A percentile compares a stretch with the other conserved stretches of the same genome.
These are phyloP conservation scores for Akanthomyces uredinophilus DNA, from an alignment of 2,329 filamentous ascomycete genomes.

Conservation along the genomic window DNA sequence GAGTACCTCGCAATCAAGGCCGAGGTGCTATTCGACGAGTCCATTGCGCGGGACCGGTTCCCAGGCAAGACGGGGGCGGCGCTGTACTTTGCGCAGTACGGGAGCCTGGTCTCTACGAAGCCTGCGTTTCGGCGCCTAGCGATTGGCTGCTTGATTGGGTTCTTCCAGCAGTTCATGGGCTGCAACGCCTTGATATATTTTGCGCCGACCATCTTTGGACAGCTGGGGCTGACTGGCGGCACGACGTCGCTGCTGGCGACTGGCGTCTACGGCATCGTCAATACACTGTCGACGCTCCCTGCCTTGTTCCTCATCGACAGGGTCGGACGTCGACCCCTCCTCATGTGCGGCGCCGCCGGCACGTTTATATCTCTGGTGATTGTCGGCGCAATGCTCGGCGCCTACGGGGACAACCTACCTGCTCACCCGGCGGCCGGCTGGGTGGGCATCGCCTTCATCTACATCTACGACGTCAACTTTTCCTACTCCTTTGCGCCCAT, in stretches of 20 bases:
- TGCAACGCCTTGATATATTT: conserved; percentile 46
- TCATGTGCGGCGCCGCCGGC: conserved; percentile 57
- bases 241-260: conserved; percentile 47
- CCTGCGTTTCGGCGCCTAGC: conserved; percentile 38
- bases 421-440: conserved; percentile 38
- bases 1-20: conserved; percentile 35
- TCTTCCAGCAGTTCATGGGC: conserved; percentile 48
- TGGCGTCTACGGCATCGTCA: conserved; percentile 53
- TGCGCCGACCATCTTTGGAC: conserved; percentile 40
- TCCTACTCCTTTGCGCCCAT: conserved; percentile 59
- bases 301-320: conserved; percentile 47
- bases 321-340: conserved; percentile 56
- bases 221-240: conserved; percentile 38
- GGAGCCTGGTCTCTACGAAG: conserved; percentile 25
- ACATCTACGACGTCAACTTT: conserved; percentile 59
- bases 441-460: conserved; percentile 59
- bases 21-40: conserved; percentile 32
- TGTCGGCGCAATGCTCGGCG: conserved; percentile 46
- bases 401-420: conserved; percentile 34
- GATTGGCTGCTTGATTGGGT: conserved; percentile 52
- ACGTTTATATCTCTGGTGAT: conserved; percentile 57
- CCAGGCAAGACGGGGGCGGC: conserved; percentile 26
- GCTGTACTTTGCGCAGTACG: conserved; percentile 29
- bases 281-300: conserved; percentile 40
- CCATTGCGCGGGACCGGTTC: conserved; percentile 24